phyloP scores from a whole-genome alignment of 495 filamentous ascomycete genomes.

The Daldinia decipiens region DNA sequence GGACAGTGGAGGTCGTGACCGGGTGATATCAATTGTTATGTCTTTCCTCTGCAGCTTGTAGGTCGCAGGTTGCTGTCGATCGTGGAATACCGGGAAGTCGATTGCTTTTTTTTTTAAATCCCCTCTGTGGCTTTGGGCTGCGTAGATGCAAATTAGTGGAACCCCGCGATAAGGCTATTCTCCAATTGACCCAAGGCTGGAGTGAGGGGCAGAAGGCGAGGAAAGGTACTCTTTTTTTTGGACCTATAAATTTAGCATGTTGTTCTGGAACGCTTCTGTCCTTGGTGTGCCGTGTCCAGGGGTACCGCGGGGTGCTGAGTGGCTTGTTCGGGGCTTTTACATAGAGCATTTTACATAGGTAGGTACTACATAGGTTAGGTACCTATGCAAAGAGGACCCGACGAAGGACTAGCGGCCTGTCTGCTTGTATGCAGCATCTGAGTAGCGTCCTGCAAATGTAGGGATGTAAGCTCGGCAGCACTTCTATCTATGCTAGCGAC shows the following conservation, averaged over 20 bases:
- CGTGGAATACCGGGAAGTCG: slow-evolving; percentile 18
- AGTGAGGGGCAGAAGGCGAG: slow-evolving; percentile 13
- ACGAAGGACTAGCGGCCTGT: slow-evolving; percentile 34
- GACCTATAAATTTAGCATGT: neutral
- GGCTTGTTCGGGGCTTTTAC: slow-evolving; percentile 8
- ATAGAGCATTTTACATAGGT: slow-evolving; percentile 8
- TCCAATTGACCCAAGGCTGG: slow-evolving; percentile 29
- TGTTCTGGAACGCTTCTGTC: slow-evolving; percentile 40
- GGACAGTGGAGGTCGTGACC: no score
- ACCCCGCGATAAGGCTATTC: slow-evolving; percentile 37
- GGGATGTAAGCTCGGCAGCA: slow-evolving; percentile 30
- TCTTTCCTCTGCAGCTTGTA: neutral
- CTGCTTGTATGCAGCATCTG: slow-evolving; percentile 30
- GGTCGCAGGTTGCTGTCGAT: slow-evolving; percentile 17
- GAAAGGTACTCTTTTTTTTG: neutral
- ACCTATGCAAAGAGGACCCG: neutral
- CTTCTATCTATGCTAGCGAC: slow-evolving; percentile 34
- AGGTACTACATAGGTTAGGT: no score
- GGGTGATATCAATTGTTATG: neutral
- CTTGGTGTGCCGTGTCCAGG: slow-evolving; percentile 26
- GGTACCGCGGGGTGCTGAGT: slow-evolving; percentile 8
- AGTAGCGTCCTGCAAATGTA: slow-evolving; percentile 34
- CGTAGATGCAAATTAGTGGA: slow-evolving; percentile 24
- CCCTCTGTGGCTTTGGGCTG: slow-evolving; percentile 10
- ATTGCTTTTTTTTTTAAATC: slow-evolving; percentile 32